These are phyloP conservation scores for Beta vulgaris DNA, from an alignment of 148 eudicot species.

Conservation along the genomic window DNA sequence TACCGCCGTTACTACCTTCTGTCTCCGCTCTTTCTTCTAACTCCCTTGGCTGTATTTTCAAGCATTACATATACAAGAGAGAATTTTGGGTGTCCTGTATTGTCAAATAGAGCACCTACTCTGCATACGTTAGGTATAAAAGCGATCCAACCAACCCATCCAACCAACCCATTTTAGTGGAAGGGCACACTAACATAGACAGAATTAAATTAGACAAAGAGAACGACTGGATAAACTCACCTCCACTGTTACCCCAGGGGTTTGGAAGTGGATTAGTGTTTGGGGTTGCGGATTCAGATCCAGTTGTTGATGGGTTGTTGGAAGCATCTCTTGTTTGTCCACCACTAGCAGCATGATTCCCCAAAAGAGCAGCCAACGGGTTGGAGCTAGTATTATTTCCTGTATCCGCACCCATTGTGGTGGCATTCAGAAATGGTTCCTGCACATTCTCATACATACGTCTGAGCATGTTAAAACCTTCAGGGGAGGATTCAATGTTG, in stretches of 20 bases:
- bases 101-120: no score
- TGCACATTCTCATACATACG: slow-evolving; percentile 99
- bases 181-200: background rate
- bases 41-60: background rate
- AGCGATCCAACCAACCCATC: no score
- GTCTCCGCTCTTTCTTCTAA: background rate
- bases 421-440: slow-evolving; percentile 93
- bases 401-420: slow-evolving; percentile 65
- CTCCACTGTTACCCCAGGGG: slow-evolving; percentile 73
- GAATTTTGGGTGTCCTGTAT: no score
- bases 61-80: background rate
- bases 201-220: slow-evolving; percentile 6
- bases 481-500: slow-evolving; percentile 94
- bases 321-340: slow-evolving; percentile 63
- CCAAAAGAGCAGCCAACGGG: slow-evolving; percentile 89
- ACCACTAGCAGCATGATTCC: slow-evolving; percentile 53
- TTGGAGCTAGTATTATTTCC: slow-evolving; percentile 59
- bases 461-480: slow-evolving; percentile 96
- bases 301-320: slow-evolving; percentile 58
- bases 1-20: no score
- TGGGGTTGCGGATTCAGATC: slow-evolving; percentile 63
- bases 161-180: no score
- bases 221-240: slow-evolving; percentile 37
- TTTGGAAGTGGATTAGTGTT: slow-evolving; percentile 88
- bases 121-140: no score